These are phyloP conservation scores for Suillus discolor DNA, from an alignment of 768 basidiomycete genomes.

Conservation along the genomic window DNA sequence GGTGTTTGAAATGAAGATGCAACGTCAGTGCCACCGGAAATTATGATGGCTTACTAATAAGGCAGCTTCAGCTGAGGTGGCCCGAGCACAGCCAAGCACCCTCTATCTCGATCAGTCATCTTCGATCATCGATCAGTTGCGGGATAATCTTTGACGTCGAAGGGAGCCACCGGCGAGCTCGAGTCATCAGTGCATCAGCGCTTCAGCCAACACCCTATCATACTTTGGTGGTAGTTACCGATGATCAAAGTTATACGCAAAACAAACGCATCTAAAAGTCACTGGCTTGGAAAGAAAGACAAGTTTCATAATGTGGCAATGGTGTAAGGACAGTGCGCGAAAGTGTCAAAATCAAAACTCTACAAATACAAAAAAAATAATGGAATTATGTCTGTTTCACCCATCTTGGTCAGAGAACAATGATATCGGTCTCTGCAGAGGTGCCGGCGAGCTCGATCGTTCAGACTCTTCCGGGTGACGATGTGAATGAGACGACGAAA, in stretches of 20 bases:
- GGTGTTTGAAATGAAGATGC: background rate
- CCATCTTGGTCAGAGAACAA: conserved; percentile 22
- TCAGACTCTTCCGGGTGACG: conserved; percentile 15
- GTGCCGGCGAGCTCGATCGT: conserved; percentile 27
- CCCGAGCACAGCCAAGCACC: no score
- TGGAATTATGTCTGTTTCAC: background rate
- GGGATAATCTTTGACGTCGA: background rate
- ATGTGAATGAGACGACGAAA: conserved; percentile 25
- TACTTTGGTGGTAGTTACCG: background rate
- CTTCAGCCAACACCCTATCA: background rate
- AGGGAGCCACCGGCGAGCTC: background rate
- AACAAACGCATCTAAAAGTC: background rate
- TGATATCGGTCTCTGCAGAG: conserved; percentile 32
- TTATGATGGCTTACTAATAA: background rate
- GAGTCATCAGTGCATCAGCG: background rate
- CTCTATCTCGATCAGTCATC: background rate
- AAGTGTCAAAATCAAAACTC: background rate
- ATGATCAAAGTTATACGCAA: background rate
- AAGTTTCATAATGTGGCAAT: background rate
- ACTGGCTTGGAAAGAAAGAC: background rate
- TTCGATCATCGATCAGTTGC: background rate
- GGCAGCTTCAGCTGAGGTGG: background rate
- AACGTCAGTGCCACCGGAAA: background rate
- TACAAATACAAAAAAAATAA: conserved; percentile 1
- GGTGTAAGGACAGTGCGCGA: background rate